phyloP scores from a whole-genome alignment of 169 alveolate genomes.

The Plasmodium knowlesi region DNA sequence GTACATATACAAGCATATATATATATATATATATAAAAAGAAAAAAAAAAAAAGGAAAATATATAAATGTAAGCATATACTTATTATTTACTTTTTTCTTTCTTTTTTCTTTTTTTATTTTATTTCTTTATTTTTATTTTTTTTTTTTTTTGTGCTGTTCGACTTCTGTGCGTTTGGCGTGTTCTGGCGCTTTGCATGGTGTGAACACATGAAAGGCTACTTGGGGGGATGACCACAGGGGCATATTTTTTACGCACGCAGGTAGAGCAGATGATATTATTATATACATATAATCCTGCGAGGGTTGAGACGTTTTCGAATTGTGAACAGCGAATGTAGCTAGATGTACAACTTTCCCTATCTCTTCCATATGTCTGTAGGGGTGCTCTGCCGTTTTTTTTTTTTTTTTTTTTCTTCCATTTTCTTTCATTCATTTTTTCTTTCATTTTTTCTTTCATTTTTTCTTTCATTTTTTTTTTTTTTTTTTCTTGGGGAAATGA shows the following conservation, averaged over 20 bases:
- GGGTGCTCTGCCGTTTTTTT: neutral
- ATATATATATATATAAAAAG: too few relatives aligned
- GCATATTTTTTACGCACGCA: neutral
- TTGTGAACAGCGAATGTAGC: neutral
- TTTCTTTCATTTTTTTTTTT: too few relatives aligned
- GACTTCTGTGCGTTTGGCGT: neutral
- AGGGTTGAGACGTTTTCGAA: neutral
- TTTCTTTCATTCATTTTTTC: neutral
- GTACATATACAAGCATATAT: neutral
- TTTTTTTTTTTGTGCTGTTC: neutral
- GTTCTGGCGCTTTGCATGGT: neutral
- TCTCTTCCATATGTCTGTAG: neutral
- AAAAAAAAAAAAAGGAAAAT: neutral
- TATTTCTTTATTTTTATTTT: too few relatives aligned
- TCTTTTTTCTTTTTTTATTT: neutral
- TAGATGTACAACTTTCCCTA: neutral
- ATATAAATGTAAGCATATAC: neutral
- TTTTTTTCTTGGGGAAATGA: neutral
- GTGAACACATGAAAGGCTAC: neutral
- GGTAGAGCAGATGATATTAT: neutral
- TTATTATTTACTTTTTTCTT: neutral
- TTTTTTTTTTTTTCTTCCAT: neutral
- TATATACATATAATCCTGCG: neutral
- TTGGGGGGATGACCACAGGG: neutral
- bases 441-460: neutral